A percentile compares a stretch with the other conserved stretches of the same genome.
phyloP scores from a whole-genome alignment of 208 protist genomes.

The Balamuthia mandrillaris region DNA sequence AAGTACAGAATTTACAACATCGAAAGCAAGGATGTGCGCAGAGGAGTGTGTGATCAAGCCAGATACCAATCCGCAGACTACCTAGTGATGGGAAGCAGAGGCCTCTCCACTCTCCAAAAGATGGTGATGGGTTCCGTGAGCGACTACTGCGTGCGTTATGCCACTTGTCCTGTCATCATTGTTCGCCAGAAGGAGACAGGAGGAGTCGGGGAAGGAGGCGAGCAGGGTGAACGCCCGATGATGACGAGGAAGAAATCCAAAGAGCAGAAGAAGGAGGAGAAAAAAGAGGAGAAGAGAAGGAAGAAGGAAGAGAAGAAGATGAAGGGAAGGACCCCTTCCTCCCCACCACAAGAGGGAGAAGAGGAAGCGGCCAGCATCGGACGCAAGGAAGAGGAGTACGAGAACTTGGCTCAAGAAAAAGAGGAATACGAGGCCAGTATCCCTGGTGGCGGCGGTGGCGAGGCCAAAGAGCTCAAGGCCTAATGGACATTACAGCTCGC shows the following conservation, averaged over 20 bases:
- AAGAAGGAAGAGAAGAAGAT: background rate
- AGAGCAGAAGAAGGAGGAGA: background rate
- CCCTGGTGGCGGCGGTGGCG: background rate
- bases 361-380: background rate
- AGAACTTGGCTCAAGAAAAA: background rate
- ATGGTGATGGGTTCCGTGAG: background rate
- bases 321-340: background rate
- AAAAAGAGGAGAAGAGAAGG: background rate
- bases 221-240: background rate
- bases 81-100: conserved; percentile 9
- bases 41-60: background rate
- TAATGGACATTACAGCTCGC: too few relatives aligned
- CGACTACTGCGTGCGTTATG: too few relatives aligned
- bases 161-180: background rate
- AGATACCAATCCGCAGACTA: background rate
- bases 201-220: background rate
- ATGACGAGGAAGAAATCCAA: background rate
- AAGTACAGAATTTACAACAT: background rate
- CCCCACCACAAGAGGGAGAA: background rate
- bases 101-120: background rate
- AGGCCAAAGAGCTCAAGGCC: too few relatives aligned
- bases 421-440: background rate
- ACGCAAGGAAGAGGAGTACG: background rate
- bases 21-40: background rate
- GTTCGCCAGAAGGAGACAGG: background rate